phyloP scores from a whole-genome alignment of 1,139 yeast species.

The Sugiyamaella castrensis region DNA sequence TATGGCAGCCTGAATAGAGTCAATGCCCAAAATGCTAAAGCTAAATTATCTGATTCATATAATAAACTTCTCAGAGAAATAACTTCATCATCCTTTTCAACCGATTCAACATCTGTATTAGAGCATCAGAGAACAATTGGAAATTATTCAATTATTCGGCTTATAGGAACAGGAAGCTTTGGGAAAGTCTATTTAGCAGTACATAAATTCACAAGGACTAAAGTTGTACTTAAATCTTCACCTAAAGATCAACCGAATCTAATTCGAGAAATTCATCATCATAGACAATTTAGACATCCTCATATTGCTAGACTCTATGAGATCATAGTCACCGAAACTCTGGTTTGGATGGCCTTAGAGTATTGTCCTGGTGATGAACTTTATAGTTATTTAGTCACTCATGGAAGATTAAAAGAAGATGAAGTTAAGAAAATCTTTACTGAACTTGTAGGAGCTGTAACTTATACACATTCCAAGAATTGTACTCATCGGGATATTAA shows the following conservation, averaged over 20 bases:
- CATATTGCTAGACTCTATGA: slow-evolving; percentile 84
- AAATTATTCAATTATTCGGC: slow-evolving; percentile 64
- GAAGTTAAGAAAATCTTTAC: slow-evolving; percentile 64
- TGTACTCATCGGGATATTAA: slow-evolving; percentile 90
- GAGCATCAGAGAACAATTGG: slow-evolving; percentile 41
- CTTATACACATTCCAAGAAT: slow-evolving; percentile 76
- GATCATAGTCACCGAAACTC: slow-evolving; percentile 72
- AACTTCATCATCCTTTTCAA: slow-evolving; percentile 30
- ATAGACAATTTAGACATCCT: slow-evolving; percentile 77
- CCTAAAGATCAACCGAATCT: slow-evolving; percentile 78
- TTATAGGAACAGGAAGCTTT: slow-evolving; percentile 68
- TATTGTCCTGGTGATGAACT: slow-evolving; percentile 81
- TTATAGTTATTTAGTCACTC: slow-evolving; percentile 62
- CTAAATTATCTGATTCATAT: slow-evolving; percentile 57
- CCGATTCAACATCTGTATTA: slow-evolving; percentile 48
- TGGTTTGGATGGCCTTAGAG: slow-evolving; percentile 85
- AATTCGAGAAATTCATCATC: slow-evolving; percentile 90
- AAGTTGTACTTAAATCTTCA: slow-evolving; percentile 77
- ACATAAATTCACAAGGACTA: slow-evolving; percentile 67
- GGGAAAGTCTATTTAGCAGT: slow-evolving; percentile 86
- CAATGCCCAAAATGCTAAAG: slow-evolving; percentile 36
- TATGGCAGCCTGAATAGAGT: slow-evolving; percentile 31
- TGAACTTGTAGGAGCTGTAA: slow-evolving; percentile 79
- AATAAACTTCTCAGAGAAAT: slow-evolving; percentile 58
- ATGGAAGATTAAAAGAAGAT: slow-evolving; percentile 46